A percentile compares a stretch with the other conserved stretches of the same genome.
Conservation (phyloP, 1,139 yeast genomes). For the Suhomyces bribrorum region DNA sequence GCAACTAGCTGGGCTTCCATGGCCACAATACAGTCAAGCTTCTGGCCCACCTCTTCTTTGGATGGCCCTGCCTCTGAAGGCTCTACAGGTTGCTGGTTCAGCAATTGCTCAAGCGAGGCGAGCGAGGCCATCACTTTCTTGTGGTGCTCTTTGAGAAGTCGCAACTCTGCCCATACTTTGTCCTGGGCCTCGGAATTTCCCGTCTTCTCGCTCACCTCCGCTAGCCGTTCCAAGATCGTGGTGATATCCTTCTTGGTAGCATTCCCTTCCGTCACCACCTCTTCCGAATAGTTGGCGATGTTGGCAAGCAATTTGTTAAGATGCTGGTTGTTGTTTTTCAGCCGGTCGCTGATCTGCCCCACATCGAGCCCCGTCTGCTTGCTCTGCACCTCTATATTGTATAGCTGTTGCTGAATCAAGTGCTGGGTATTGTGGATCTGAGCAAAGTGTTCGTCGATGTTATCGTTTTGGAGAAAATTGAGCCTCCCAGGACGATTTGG, state of each 20-base stretch:
- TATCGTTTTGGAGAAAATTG: conserved; percentile 32
- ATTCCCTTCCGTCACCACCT: conserved; percentile 39
- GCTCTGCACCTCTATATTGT: conserved; percentile 34
- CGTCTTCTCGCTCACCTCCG: conserved; percentile 2
- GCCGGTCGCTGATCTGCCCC: conserved; percentile 40
- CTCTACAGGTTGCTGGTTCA: too few species aligned
- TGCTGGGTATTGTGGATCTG: conserved; percentile 30
- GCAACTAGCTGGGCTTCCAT: too few species aligned
- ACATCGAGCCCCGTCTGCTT: conserved; percentile 39
- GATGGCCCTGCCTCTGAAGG: too few species aligned
- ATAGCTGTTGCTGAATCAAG: conserved; percentile 32
- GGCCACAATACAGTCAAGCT: too few species aligned
- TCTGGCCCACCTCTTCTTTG: too few species aligned
- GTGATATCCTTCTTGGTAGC: conserved; percentile 38
- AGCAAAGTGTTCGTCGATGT: conserved; percentile 34
- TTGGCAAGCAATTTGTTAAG: conserved; percentile 37
- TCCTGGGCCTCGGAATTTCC: neutral
- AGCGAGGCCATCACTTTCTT: too few species aligned
- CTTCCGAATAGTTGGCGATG: conserved; percentile 36
- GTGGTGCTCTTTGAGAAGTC: too few species aligned
- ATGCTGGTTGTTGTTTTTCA: conserved; percentile 44
- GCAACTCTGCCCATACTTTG: too few species aligned
- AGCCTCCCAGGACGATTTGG: conserved; percentile 33
- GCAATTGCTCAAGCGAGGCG: too few species aligned
- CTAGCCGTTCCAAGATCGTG: conserved; percentile 22